Evolutionary conservation across 2,329 filamentous ascomycete species (phyloP), one percentile per base, ranked within the genome.

Genomic region (Xylariaceae sp.): DNA sequence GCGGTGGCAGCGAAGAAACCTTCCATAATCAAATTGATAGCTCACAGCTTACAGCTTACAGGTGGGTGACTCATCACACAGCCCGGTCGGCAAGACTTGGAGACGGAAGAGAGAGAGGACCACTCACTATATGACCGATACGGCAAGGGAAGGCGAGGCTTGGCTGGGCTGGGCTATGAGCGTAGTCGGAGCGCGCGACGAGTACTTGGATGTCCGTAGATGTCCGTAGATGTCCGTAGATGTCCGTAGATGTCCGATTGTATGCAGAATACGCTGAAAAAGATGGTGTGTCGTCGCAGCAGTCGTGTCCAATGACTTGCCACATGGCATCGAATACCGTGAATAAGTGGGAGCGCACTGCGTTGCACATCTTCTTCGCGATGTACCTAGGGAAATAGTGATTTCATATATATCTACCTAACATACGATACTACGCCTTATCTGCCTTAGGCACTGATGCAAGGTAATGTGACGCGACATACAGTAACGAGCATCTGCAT

Each of bases 261-360:
- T 41, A 54, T 61, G 56, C 48, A 41, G 43, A 54, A 10, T 14
- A 23, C 10, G 19, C 43, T 41, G 32, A 54, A 20, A 47, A 37
- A 16, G 14, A 7, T 16, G 45, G 51, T 37, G 44, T 52, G 42
- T 29, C 26, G 46, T 45, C 42, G 40, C 43, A 53, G 41, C 46
- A 54, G 57, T 56, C 48, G 45, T 23, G 9, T 49, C 16, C 20
- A 43, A 1, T 26, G 37, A 49, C 14, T 54, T 44, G 18, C 44
- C 18, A 19, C 50, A 20, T 55, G 40, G 23, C 26, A 56, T 50
- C 26, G 5, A 18, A 18, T 3, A 23, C 44, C 45, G 32, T 7
- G 5, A 14, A 14, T 37, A 12, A 14, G 32, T 37, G 12, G 32
- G 14, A 37, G 6, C 14, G 32, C 32, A 37, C 32, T 37, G 7